A percentile compares a stretch with the other conserved stretches of the same genome.
phyloP scores from a whole-genome alignment of 2,329 filamentous ascomycete species.

The Xylariales sp. region DNA sequence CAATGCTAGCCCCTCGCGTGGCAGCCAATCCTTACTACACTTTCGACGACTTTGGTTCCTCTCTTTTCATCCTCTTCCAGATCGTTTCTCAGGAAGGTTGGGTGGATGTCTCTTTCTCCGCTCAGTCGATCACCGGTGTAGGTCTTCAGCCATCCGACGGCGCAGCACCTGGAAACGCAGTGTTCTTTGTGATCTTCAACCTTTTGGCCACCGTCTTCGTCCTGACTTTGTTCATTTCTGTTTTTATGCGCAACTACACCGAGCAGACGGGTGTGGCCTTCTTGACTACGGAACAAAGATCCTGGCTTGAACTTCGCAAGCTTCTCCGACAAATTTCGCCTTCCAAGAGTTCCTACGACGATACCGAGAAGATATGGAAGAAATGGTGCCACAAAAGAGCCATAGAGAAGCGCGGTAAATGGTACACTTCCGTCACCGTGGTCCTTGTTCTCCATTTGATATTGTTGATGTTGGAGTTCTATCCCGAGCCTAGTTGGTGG shows the following conservation, averaged over 20 bases:
- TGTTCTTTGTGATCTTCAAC: conserved; percentile 97
- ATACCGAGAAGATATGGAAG: conserved; percentile 72
- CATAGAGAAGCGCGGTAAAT: conserved; percentile 87
- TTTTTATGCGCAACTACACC: conserved; percentile 99
- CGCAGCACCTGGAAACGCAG: conserved; percentile 73
- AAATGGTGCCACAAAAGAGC: conserved; percentile 94
- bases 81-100: conserved; percentile 99
- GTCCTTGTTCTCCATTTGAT: conserved; percentile 78
- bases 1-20: conserved; percentile 75
- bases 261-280: conserved; percentile 97
- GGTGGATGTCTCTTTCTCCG: conserved; percentile 85
- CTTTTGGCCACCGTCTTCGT: conserved; percentile 94
- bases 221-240: conserved; percentile 93
- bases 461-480: conserved; percentile 80
- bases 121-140: conserved; percentile 73
- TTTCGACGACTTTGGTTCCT: conserved; percentile 92
- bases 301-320: conserved; percentile 93
- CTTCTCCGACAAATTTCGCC: conserved; percentile 88
- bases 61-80: conserved; percentile 94
- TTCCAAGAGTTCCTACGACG: conserved; percentile 83
- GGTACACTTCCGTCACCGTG: conserved; percentile 78
- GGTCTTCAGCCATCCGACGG: conserved; percentile 68
- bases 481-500: conserved; percentile 69
- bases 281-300: conserved; percentile 89
- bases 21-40: conserved; percentile 79